Evolutionary conservation across 768 basidiomycete species (phyloP).

Genomic region (Russula brevipes): DNA sequence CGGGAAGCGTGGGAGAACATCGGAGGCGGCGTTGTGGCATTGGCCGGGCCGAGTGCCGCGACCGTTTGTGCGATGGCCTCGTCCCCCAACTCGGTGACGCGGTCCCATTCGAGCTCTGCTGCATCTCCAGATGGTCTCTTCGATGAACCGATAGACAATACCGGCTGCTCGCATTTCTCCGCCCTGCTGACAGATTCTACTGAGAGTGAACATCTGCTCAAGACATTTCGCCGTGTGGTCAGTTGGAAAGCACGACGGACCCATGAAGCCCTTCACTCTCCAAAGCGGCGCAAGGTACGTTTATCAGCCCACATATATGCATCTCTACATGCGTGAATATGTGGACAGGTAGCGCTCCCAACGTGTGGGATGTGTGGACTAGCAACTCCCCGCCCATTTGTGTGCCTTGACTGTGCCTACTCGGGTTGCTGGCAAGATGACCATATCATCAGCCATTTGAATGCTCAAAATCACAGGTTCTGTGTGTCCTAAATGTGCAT

Average conservation of each 20-base stretch:
- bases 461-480: conserved; percentile 53
- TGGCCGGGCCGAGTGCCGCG: background rate
- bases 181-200: conserved; percentile 35
- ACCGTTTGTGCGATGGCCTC: conserved; percentile 1
- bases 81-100: conserved; percentile 16
- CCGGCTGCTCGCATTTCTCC: conserved; percentile 41
- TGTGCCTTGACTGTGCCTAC: conserved; percentile 66
- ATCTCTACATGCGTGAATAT: background rate
- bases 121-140: conserved; percentile 16
- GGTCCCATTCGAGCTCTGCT: conserved; percentile 14
- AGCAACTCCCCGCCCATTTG: conserved; percentile 58
- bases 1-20: no score
- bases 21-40: background rate
- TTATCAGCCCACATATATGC: background rate
- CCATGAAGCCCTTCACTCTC: conserved; percentile 43
- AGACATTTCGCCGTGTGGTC: conserved; percentile 50
- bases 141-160: conserved; percentile 10
- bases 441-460: conserved; percentile 57
- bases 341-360: conserved; percentile 48
- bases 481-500: conserved; percentile 42
- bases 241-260: conserved; percentile 49
- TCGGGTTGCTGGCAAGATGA: conserved; percentile 63
- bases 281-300: conserved; percentile 64
- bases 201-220: conserved; percentile 32
- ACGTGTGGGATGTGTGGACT: conserved; percentile 56